Base-by-base conservation (phyloP, 2,329 filamentous ascomycete genomes). In the Colletotrichum echinochloae region DNA sequence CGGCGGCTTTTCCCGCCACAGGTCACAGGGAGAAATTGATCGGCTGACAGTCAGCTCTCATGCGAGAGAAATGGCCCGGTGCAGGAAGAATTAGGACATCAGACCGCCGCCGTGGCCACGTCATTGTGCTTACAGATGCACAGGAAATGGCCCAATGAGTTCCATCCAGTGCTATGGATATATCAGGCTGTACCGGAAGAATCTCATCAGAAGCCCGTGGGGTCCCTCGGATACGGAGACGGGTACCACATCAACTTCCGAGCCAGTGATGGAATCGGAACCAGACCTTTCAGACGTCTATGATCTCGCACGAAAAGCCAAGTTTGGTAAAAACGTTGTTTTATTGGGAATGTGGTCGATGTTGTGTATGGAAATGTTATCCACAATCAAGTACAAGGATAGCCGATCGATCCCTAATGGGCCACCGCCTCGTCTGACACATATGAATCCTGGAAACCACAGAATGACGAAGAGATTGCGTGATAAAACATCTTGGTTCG, bases 31-130 rank as follows among this genome's bases (percentile, higher is more conserved):
- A 37, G 37, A 59, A n/a, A n/a, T 37, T 44, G 16, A 41, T 59
- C 23, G 55, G 12, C 20, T 41, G 23, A 59, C 28, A 18, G 23
- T 59, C 37, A 20, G 37, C 37, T 59, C n/a, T 44, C 26, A 44
- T 4, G 28, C 4, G 37, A 11, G 55, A 26, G 55, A 9, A n/a
- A 44, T 30, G 35, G 35, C 75, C 72, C 2, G 78, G 78, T 3
- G 46, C 23, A 14, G 12, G 12, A 26, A 49, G 12, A 28, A 18
- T 1, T 28, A n/a, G n/a, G n/a, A 28, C 6, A 28, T 28, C 23
- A 12, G 6, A 49, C 8, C 23, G 8, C 20, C 4, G 20, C 14
- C 2, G 1, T 41, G 16, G 6, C 16, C 20, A 20, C 18, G 39
- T 16, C 6, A 7, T 41, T 20, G 39, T 41, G 16, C 7, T 41